phyloP scores from a whole-genome alignment of 805 yeast genomes.

The Wickerhamiella bombiphila region DNA sequence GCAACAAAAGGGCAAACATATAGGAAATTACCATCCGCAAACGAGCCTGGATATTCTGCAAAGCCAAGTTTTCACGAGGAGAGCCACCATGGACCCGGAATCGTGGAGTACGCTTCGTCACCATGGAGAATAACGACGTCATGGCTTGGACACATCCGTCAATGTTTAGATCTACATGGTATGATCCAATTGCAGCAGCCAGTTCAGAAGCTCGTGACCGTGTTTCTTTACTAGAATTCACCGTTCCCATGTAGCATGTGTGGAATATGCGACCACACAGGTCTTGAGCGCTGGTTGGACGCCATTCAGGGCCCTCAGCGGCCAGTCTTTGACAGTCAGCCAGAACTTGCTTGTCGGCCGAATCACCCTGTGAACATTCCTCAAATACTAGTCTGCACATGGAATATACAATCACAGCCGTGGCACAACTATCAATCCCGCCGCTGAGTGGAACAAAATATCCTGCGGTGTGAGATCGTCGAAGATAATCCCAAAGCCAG shows the following conservation, averaged over 20 bases:
- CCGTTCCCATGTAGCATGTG: slow-evolving; percentile 92
- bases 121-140: slow-evolving; percentile 61
- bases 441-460: slow-evolving; percentile 89
- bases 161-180: slow-evolving; percentile 86
- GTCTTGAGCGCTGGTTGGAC: slow-evolving; percentile 62
- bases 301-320: slow-evolving; percentile 39
- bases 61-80: slow-evolving; percentile 76
- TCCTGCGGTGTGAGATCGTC: slow-evolving; percentile 84
- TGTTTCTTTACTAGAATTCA: slow-evolving; percentile 80
- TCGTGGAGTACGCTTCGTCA: slow-evolving; percentile 80
- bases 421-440: slow-evolving; percentile 96
- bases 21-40: slow-evolving; percentile 89
- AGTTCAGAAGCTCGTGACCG: slow-evolving; percentile 66
- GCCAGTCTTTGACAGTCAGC: slow-evolving; percentile 59
- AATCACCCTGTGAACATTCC: slow-evolving; percentile 44
- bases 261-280: slow-evolving; percentile 66
- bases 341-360: slow-evolving; percentile 50
- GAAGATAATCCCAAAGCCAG: slow-evolving; percentile 96
- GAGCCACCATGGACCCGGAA: slow-evolving; percentile 91
- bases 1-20: slow-evolving; percentile 82
- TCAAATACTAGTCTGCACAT: slow-evolving; percentile 79
- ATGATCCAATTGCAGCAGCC: slow-evolving; percentile 65
- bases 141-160: slow-evolving; percentile 68
- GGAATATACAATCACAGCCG: slow-evolving; percentile 83
- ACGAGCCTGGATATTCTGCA: slow-evolving; percentile 95